These are phyloP conservation scores for Fagopyrum tataricum DNA, from an alignment of 148 eudicot genomes.

Conservation along the genomic window DNA sequence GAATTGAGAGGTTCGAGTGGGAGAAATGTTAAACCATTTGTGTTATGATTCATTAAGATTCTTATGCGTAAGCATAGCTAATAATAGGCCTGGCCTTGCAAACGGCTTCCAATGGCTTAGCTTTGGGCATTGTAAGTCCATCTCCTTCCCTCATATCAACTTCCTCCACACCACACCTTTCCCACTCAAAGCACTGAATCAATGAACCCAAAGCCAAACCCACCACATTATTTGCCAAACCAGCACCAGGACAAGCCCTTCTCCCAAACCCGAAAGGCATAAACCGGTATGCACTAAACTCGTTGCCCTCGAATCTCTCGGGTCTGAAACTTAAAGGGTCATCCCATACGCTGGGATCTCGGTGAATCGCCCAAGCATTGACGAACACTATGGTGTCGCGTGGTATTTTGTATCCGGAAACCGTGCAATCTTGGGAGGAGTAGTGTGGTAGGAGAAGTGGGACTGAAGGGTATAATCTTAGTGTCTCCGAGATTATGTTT, in stretches of 20 bases:
- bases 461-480: slow-evolving; percentile 16
- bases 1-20: no score
- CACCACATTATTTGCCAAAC: slow-evolving; percentile 12
- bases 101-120: slow-evolving; percentile 15
- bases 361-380: slow-evolving; percentile 23
- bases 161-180: slow-evolving; percentile 11
- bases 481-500: slow-evolving; percentile 16
- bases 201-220: slow-evolving; percentile 18
- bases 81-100: not conserved
- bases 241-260: slow-evolving; percentile 17
- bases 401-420: slow-evolving; percentile 15
- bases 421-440: slow-evolving; percentile 16
- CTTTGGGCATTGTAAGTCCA: slow-evolving; percentile 20
- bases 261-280: slow-evolving; percentile 20
- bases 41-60: not conserved
- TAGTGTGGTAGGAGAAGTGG: slow-evolving; percentile 20
- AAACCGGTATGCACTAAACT: slow-evolving; percentile 1
- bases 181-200: slow-evolving; percentile 24
- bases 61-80: not conserved
- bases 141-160: slow-evolving; percentile 19
- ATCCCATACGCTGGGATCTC: slow-evolving; percentile 17
- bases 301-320: slow-evolving; percentile 16
- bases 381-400: slow-evolving; percentile 15
- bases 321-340: slow-evolving; percentile 17
- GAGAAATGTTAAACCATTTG: no score